These are phyloP conservation scores for Metschnikowia colocasiae DNA, from an alignment of 805 yeast species.

Conservation along the genomic window DNA sequence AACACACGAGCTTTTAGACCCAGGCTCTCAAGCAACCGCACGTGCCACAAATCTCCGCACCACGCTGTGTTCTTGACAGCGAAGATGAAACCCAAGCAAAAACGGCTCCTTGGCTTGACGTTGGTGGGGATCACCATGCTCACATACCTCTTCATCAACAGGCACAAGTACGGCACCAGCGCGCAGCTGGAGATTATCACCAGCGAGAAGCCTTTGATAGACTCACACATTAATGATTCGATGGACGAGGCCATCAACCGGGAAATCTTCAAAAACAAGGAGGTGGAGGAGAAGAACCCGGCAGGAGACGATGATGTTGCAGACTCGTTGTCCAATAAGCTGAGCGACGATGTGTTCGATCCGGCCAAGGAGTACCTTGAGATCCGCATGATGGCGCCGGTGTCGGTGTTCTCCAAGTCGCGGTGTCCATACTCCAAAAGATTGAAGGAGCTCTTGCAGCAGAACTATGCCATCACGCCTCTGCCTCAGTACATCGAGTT, in stretches of 20 bases:
- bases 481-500: conserved; percentile 72
- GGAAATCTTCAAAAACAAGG: conserved; percentile 28
- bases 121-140: conserved; percentile 6
- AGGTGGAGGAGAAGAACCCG: conserved; percentile 12
- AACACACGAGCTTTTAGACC: too few relatives aligned
- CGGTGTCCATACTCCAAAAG: conserved; percentile 74
- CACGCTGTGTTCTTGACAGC: not conserved
- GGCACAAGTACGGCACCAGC: conserved; percentile 31
- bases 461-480: conserved; percentile 69
- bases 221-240: conserved; percentile 33
- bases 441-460: conserved; percentile 62
- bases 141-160: conserved; percentile 27
- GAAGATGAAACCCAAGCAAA: conserved; percentile 5
- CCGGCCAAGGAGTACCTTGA: conserved; percentile 44
- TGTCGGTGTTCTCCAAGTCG: conserved; percentile 53
- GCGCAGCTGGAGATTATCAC: conserved; percentile 23
- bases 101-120: conserved; percentile 8
- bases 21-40: too few relatives aligned
- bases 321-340: conserved; percentile 9
- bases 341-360: conserved; percentile 22
- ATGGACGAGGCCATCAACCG: conserved; percentile 39
- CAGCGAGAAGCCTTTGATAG: conserved; percentile 26
- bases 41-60: too few relatives aligned
- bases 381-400: conserved; percentile 60
- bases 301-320: conserved; percentile 4